Evolutionary conservation across 2,329 filamentous ascomycete genomes (phyloP).

Genomic region (Nemania sp.): DNA sequence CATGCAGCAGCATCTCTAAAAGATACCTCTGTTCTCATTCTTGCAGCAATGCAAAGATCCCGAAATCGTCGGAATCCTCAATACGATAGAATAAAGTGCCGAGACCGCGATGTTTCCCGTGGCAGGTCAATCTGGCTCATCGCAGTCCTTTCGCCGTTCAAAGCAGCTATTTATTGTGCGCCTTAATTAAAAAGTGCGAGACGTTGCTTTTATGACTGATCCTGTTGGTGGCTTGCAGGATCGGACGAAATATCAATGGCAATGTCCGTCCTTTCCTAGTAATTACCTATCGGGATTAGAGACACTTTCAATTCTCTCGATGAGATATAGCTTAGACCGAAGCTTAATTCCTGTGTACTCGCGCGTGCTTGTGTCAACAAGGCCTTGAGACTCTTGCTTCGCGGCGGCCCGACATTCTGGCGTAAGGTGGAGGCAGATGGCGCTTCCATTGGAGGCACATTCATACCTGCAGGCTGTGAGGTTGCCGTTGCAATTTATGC

Average conservation of each 20-base stretch:
- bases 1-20: not conserved
- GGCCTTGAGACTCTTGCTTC: not conserved
- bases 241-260: slow-evolving; percentile 6
- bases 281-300: slow-evolving; percentile 1
- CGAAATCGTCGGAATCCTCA: not conserved
- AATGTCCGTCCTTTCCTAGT: not conserved
- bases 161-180: no score
- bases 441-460: not conserved
- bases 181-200: no score
- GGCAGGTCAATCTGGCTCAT: slow-evolving; percentile 1
- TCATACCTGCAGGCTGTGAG: slow-evolving; percentile 5
- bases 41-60: slow-evolving; percentile 7
- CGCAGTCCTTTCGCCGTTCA: no score
- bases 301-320: not conserved
- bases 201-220: not conserved
- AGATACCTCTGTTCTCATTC: slow-evolving; percentile 8
- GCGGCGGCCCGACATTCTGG: slow-evolving; percentile 3
- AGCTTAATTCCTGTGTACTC: slow-evolving; percentile 4
- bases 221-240: not conserved
- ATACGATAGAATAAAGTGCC: not conserved
- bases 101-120: slow-evolving; percentile 9
- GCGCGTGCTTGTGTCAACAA: slow-evolving; percentile 4
- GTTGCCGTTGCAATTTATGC: slow-evolving; percentile 3
- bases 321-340: slow-evolving; percentile 1
- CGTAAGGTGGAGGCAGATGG: not conserved